A percentile compares a stretch with the other conserved stretches of the same genome.
phyloP scores from a whole-genome alignment of 495 filamentous ascomycete species.

The Tetracladium setigerum region DNA sequence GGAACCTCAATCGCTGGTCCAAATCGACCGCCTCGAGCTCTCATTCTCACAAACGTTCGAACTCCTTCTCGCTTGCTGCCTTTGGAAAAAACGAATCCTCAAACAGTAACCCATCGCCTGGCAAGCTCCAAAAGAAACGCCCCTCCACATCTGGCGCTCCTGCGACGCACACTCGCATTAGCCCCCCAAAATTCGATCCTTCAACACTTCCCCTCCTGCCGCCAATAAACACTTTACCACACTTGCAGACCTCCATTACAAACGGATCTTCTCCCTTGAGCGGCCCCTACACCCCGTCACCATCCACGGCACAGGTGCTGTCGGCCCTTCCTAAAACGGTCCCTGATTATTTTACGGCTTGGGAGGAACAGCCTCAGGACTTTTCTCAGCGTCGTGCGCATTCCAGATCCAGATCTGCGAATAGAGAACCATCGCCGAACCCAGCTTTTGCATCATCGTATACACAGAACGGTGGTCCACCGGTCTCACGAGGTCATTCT shows the following conservation, averaged over 20 bases:
- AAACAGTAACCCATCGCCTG: constrained; percentile 21
- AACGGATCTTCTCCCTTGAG: constrained; percentile 16
- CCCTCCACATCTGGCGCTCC: constrained; percentile 22
- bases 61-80: constrained; percentile 48
- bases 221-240: constrained; percentile 18
- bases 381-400: constrained; percentile 12
- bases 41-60: constrained; percentile 35
- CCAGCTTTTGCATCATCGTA: constrained; percentile 25
- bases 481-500: constrained; percentile 32
- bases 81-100: constrained; percentile 26
- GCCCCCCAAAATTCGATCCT: constrained; percentile 14
- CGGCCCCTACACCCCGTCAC: constrained; percentile 18
- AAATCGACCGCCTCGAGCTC: constrained; percentile 67
- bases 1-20: constrained; percentile 77
- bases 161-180: constrained; percentile 20
- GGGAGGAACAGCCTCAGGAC: constrained; percentile 19
- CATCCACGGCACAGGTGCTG: constrained; percentile 27
- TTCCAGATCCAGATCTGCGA: constrained; percentile 9
- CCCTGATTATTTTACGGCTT: constrained; percentile 28
- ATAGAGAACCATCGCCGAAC: constrained; percentile 10
- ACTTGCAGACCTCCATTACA: constrained; percentile 11
- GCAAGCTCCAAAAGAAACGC: constrained; percentile 24
- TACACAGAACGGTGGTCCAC: not conserved
- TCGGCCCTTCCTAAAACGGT: constrained; percentile 24
- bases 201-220: constrained; percentile 1